Percentiles rank a stretch among this genome's conserved stretches.
These are phyloP conservation scores for Naganishia liquefaciens DNA, from an alignment of 1,284 basidiomycete genomes.

Conservation along the genomic window DNA sequence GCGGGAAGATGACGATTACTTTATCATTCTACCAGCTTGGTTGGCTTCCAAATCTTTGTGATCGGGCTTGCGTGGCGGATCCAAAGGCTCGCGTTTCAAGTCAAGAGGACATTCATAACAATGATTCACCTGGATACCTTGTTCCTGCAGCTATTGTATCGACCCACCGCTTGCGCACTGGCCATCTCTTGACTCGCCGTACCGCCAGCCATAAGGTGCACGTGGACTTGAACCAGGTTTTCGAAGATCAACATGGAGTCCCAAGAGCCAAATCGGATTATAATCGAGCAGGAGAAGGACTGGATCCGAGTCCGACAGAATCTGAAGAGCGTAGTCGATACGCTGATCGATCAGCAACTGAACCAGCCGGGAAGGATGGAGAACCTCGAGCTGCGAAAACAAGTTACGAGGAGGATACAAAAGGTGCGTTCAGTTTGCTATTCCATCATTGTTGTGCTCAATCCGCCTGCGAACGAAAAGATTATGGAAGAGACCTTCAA, in stretches of 20 bases:
- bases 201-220: not conserved
- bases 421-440: conserved; percentile 36
- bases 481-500: conserved; percentile 58
- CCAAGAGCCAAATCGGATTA: conserved; percentile 37
- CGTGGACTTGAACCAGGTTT: not conserved
- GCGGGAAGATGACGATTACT: not conserved
- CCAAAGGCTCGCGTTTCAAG: conserved; percentile 4
- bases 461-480: conserved; percentile 28
- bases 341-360: conserved; percentile 42
- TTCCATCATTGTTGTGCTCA: not conserved
- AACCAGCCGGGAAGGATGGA: conserved; percentile 45
- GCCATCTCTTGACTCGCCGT: not conserved
- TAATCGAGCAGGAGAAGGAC: conserved; percentile 46
- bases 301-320: conserved; percentile 49
- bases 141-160: too few relatives aligned
- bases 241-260: conserved; percentile 7
- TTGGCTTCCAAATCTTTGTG: conserved; percentile 21
- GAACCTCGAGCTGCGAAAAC: conserved; percentile 42
- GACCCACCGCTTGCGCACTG: too few relatives aligned
- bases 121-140: not conserved
- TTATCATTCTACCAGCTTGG: not conserved
- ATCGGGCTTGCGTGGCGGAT: conserved; percentile 14
- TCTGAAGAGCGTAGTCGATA: conserved; percentile 38
- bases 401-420: conserved; percentile 45
- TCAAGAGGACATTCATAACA: conserved; percentile 14